Evolutionary conservation across 2,329 filamentous ascomycete genomes (phyloP), one percentile per base, ranked within the genome.

Genomic region (Trichoderma sp.): DNA sequence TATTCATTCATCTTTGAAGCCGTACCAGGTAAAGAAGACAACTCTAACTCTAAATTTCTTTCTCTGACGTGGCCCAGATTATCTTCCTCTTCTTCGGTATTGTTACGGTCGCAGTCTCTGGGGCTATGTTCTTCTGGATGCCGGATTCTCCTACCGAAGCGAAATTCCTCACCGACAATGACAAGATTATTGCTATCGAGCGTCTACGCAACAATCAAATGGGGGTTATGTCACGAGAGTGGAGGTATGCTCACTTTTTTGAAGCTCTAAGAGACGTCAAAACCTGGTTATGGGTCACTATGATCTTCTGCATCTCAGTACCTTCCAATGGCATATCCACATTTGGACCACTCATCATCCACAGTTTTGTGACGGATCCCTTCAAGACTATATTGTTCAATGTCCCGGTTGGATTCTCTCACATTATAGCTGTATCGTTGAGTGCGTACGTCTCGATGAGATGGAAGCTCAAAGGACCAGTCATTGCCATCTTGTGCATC

Each of bases 381-480:
- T 87, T 88, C 65, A 78, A 83, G 19, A 87, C 87, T 0, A 88
- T 89, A 60, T 77, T 89, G 0, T 87, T 89, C 78, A 88, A 89
- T 70, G 87, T 89, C 57, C 87, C 86, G 0, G 86, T 89, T 60
- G 87, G 88, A 1, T 80, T 84, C 0, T 86, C 88, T 0, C 88
- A 90, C 72, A 82, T 90, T 27, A 78, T 89, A 21, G 83, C 85
- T 0, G 90, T 87, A 0, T 81, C 88, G 55, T 84, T 83, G 5
- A 86, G 86, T 16, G 87, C 87, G 1, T 87, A 82, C 73, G 75
- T 87, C 1, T 86, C 87, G 0, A 88, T 87, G 33, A 78, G 78
- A 31, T 81, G 83, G 73, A 88, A 87, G 73, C 82, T 83, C 73
- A 90, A 90, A 73, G 84, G 85, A 0, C 85, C 86, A 0, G 83